A percentile compares a stretch with the other conserved stretches of the same genome.
phyloP scores from a whole-genome alignment of 2,329 filamentous ascomycete species.

The Trichoderma atrobrunneum region DNA sequence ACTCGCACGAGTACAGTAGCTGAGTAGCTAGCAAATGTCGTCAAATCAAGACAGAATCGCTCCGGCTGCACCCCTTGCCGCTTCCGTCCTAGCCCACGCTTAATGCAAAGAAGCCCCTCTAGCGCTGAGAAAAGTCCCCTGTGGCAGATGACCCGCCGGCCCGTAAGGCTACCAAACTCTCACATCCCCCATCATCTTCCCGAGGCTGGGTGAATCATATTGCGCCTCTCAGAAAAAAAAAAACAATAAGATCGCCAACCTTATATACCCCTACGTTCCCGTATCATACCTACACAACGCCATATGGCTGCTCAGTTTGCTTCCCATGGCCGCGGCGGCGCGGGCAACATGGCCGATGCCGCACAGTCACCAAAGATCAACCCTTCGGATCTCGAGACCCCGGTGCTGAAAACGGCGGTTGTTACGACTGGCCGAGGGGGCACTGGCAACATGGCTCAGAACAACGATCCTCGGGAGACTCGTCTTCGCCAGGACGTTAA shows the following conservation, averaged over 20 bases:
- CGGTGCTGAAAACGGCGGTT: constrained; percentile 75
- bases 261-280: background rate
- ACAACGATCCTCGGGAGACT: constrained; percentile 69
- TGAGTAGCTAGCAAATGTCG: background rate
- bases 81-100: background rate
- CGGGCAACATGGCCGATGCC: constrained; percentile 66
- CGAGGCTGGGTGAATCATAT: constrained; percentile 2
- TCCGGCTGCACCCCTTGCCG: background rate
- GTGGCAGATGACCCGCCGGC: constrained; percentile 13
- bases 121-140: constrained; percentile 14
- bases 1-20: background rate
- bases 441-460: constrained; percentile 79
- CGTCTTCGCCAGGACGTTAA: constrained; percentile 81
- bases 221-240: background rate
- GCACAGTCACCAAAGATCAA: constrained; percentile 50
- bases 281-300: background rate
- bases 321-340: constrained; percentile 75
- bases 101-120: background rate
- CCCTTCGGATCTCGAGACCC: constrained; percentile 70
- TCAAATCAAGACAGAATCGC: background rate
- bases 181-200: background rate
- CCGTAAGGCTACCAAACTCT: constrained; percentile 12
- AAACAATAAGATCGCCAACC: background rate
- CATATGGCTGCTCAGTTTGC: constrained; percentile 41
- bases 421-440: constrained; percentile 90